phyloP scores from a whole-genome alignment of 768 basidiomycete species.

The Boletus coccyginus region DNA sequence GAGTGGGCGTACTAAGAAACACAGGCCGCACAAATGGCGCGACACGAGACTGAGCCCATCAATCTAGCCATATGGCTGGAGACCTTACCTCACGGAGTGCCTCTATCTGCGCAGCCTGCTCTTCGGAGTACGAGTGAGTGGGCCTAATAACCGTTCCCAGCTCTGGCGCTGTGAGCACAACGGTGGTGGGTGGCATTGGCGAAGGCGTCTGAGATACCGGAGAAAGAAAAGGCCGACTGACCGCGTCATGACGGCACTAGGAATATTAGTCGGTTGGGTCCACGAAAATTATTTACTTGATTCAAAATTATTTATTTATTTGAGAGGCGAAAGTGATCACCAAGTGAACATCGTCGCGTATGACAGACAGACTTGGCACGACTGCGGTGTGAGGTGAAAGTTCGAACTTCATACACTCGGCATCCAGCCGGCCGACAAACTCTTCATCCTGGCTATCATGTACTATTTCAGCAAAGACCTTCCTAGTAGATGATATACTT shows the following conservation, averaged over 20 bases:
- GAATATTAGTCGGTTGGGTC: too few species aligned
- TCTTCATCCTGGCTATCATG: too few species aligned
- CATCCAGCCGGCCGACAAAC: too few species aligned
- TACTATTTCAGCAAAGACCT: too few species aligned
- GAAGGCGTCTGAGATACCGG: background rate
- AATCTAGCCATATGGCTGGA: background rate
- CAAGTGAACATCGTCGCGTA: too few species aligned
- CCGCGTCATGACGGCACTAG: background rate
- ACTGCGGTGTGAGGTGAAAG: too few species aligned
- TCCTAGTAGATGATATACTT: too few species aligned
- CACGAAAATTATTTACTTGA: too few species aligned
- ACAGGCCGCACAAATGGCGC: background rate
- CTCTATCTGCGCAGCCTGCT: conserved; percentile 58
- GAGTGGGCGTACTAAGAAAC: conserved; percentile 58
- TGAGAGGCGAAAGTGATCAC: too few species aligned
- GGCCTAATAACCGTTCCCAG: conserved; percentile 53
- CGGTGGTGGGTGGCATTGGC: conserved; percentile 41
- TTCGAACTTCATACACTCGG: too few species aligned
- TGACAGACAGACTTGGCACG: too few species aligned
- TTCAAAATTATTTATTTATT: too few species aligned
- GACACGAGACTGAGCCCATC: background rate
- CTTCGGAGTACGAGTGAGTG: conserved; percentile 56
- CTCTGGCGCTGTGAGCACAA: conserved; percentile 56
- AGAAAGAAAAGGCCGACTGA: background rate
- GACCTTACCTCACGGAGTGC: conserved; percentile 56